Conservation (phyloP, 208 protist species). For the Vickermania spadyakhi region DNA sequence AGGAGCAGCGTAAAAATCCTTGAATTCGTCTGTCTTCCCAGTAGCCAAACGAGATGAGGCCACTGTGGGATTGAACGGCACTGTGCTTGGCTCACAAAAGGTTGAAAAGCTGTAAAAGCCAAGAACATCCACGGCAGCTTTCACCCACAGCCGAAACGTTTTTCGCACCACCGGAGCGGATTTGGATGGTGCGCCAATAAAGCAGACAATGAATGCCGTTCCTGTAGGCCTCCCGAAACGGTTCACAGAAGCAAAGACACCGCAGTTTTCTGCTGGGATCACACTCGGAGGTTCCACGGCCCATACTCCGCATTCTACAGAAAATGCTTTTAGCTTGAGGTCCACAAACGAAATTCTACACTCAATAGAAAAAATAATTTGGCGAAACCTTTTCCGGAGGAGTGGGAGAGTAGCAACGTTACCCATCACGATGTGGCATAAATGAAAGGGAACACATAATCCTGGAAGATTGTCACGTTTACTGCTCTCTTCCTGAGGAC, state of each 20-base stretch:
- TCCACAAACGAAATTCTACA: conserved; percentile 25
- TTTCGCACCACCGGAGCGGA: neutral
- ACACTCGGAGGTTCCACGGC: conserved; percentile 35
- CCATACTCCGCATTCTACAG: conserved; percentile 57
- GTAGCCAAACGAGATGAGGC: too few relatives aligned
- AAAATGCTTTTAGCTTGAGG: conserved; percentile 50
- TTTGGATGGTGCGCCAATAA: conserved; percentile 18
- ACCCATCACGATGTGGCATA: conserved; percentile 38
- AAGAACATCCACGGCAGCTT: conserved; percentile 39
- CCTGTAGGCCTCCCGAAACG: conserved; percentile 64
- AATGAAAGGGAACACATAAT: conserved; percentile 55
- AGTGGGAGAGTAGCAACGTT: conserved; percentile 19
- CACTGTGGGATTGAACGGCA: conserved; percentile 37
- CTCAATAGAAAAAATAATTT: conserved; percentile 51
- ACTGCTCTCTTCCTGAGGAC: neutral
- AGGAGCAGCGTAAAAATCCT: too few relatives aligned
- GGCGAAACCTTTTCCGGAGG: conserved; percentile 36
- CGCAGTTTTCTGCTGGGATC: conserved; percentile 24
- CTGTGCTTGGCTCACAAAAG: conserved; percentile 17
- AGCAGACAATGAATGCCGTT: conserved; percentile 71
- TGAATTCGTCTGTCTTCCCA: too few relatives aligned
- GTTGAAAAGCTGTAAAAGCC: conserved; percentile 30
- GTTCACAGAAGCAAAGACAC: conserved; percentile 55
- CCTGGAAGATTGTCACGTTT: conserved; percentile 17
- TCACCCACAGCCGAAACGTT: conserved; percentile 52